phyloP scores from a whole-genome alignment of 192 early-diverging fungal genomes.

The Coemansia sp. region DNA sequence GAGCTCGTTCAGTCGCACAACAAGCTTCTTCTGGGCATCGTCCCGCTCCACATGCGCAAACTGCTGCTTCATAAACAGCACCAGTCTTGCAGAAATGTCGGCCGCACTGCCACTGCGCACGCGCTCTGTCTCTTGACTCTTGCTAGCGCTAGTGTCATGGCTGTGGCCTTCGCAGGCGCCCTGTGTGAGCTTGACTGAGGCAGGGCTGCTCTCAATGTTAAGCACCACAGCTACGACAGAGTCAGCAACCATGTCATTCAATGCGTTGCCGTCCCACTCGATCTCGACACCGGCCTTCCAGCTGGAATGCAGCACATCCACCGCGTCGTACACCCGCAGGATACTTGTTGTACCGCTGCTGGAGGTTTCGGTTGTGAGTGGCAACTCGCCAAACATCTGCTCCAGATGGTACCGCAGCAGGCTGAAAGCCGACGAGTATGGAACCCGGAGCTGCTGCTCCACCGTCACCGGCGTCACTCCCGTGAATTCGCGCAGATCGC shows the following conservation, averaged over 20 bases:
- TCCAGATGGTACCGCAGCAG: constrained; percentile 89
- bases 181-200: constrained; percentile 75
- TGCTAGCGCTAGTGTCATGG: neutral
- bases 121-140: neutral
- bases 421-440: constrained; percentile 72
- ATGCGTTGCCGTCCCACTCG: constrained; percentile 88
- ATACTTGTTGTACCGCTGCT: constrained; percentile 21
- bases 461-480: constrained; percentile 75
- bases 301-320: constrained; percentile 70
- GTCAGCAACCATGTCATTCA: constrained; percentile 97
- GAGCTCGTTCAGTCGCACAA: constrained; percentile 29
- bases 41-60: constrained; percentile 30
- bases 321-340: constrained; percentile 68
- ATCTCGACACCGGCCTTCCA: constrained; percentile 61
- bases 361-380: constrained; percentile 28
- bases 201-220: constrained; percentile 83
- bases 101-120: constrained; percentile 16
- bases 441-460: constrained; percentile 75
- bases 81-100: constrained; percentile 28
- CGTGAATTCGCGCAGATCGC: constrained; percentile 81
- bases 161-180: constrained; percentile 29
- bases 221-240: constrained; percentile 84
- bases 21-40: constrained; percentile 15
- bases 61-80: constrained; percentile 48
- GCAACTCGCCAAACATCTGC: constrained; percentile 85